Evolutionary conservation across 345 rosid species (phyloP).

Genomic region (Euphorbia lathyris): DNA sequence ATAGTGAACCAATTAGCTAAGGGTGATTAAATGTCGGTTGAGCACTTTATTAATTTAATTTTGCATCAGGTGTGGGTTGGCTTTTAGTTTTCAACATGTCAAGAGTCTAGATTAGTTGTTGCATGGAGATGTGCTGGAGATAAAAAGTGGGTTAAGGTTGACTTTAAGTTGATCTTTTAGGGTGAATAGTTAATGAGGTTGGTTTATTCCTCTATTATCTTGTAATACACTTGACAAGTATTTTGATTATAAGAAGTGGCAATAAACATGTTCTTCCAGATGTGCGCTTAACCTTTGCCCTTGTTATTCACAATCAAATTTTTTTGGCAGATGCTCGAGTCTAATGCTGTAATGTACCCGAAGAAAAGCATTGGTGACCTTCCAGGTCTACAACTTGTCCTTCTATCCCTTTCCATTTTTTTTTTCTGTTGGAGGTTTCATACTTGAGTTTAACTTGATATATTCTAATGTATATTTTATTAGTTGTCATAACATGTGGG

Average conservation of each 20-base stretch:
- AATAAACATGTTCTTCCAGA: neutral
- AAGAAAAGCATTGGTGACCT: conserved; percentile 62
- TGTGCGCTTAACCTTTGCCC: neutral
- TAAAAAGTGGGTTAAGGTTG: neutral
- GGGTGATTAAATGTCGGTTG: too few relatives aligned
- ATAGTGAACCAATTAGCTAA: too few relatives aligned
- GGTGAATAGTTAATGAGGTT: neutral
- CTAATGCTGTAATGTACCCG: conserved; percentile 44
- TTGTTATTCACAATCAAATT: neutral
- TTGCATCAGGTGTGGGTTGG: neutral
- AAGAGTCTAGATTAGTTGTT: neutral
- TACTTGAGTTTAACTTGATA: neutral
- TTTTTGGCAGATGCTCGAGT: conserved; percentile 51
- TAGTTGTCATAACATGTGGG: neutral
- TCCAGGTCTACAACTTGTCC: conserved; percentile 55
- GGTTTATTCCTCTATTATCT: neutral
- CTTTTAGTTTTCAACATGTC: neutral
- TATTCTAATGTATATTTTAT: neutral
- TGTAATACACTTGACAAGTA: neutral
- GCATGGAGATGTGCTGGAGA: neutral
- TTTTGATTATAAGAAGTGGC: neutral
- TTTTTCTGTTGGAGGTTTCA: neutral
- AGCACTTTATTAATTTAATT: neutral
- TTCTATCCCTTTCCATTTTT: neutral
- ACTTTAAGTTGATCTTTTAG: neutral